Conservation (phyloP, 495 filamentous ascomycete species). For the Viridothelium virens region DNA sequence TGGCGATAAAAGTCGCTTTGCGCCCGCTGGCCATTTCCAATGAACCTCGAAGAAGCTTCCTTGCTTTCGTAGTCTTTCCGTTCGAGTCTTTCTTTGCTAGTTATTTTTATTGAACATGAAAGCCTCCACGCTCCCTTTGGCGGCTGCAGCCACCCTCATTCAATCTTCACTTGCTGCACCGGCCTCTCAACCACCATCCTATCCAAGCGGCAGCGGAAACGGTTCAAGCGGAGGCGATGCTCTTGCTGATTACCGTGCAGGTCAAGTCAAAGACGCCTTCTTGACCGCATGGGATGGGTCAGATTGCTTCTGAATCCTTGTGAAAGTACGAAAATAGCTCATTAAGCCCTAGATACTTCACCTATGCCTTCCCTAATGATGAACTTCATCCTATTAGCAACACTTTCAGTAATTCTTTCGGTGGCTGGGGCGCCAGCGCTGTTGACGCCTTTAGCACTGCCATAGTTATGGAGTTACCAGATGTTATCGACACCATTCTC, state of each 20-base stretch:
- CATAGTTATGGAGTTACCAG: conserved; percentile 61
- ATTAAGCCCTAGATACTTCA: conserved; percentile 45
- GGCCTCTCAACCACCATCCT: neutral
- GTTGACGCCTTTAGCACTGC: conserved; percentile 79
- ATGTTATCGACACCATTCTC: conserved; percentile 61
- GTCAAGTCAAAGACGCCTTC: conserved; percentile 15
- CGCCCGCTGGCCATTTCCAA: neutral
- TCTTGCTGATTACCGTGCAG: neutral
- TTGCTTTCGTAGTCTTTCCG: neutral
- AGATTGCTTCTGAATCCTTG: neutral
- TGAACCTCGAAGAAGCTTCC: neutral
- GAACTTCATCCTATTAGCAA: conserved; percentile 65
- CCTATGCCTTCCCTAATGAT: conserved; percentile 74
- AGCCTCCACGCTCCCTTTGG: neutral
- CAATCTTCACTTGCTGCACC: conserved; percentile 3
- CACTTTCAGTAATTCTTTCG: conserved; percentile 61
- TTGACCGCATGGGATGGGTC: conserved; percentile 20
- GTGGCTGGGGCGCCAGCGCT: conserved; percentile 80
- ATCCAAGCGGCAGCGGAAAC: neutral
- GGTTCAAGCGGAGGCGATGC: neutral
- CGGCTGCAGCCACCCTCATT: neutral
- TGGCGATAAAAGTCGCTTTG: neutral
- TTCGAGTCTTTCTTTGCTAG: neutral
- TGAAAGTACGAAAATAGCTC: neutral
- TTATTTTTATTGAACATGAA: conserved; percentile 4